Evolutionary conservation across 805 yeast genomes (phyloP).

Genomic region (Saccharomycopsis fibuligera): DNA sequence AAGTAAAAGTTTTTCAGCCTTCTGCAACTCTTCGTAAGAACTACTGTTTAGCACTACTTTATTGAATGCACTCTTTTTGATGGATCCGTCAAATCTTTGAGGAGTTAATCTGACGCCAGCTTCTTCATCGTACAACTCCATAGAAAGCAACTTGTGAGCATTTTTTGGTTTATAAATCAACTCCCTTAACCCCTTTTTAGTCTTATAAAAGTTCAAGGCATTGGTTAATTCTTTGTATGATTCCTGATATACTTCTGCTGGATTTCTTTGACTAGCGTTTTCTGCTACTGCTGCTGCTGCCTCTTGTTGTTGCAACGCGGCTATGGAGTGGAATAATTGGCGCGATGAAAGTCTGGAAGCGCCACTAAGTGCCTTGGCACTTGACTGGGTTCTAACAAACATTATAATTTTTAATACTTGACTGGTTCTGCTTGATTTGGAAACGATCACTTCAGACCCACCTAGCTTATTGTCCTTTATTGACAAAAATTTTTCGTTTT

Average conservation of each 20-base stretch:
- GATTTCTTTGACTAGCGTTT: too few species aligned
- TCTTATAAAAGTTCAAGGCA: slow-evolving; percentile 30
- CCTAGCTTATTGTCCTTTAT: too few species aligned
- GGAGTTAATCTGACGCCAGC: slow-evolving; percentile 31
- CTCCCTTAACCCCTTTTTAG: slow-evolving; percentile 31
- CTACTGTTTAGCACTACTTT: slow-evolving; percentile 6
- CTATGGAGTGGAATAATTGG: neutral
- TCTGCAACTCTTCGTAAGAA: slow-evolving; percentile 3
- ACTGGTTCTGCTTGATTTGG: too few species aligned
- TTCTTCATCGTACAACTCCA: slow-evolving; percentile 35
- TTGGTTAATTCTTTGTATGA: slow-evolving; percentile 24
- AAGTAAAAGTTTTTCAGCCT: slow-evolving; percentile 5
- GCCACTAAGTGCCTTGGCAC: neutral
- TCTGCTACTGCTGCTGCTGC: neutral
- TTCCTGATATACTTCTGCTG: neutral
- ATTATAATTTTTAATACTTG: too few species aligned
- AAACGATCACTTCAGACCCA: too few species aligned
- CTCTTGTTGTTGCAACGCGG: neutral
- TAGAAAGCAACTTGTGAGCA: slow-evolving; percentile 31
- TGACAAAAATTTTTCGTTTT: too few species aligned
- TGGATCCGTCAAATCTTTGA: slow-evolving; percentile 26
- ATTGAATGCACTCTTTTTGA: slow-evolving; percentile 21
- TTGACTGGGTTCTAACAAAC: neutral
- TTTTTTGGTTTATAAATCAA: slow-evolving; percentile 36
- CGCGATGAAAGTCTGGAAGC: neutral